Evolutionary conservation across 2,329 filamentous ascomycete species (phyloP).

Genomic region (Leptoxyphium fumago): DNA sequence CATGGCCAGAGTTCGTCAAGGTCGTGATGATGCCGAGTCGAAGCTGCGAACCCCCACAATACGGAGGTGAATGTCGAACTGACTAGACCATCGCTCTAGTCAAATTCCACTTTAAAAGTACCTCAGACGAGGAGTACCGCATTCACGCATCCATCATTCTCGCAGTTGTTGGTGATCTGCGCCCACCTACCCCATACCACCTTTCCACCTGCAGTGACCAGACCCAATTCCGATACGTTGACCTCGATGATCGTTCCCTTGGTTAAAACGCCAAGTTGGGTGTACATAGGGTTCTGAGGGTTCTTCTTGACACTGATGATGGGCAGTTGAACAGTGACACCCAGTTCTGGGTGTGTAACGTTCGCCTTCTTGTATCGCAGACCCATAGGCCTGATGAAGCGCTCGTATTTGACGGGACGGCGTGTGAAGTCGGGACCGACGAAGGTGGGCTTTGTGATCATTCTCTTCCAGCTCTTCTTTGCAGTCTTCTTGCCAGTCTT

Average conservation of each 20-base stretch:
- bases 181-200: slow-evolving; percentile 84
- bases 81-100: no score
- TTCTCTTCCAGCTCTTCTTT: slow-evolving; percentile 67
- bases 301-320: slow-evolving; percentile 61
- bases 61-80: no score
- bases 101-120: no score
- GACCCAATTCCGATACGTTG: slow-evolving; percentile 79
- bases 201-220: slow-evolving; percentile 83
- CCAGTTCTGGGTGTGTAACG: slow-evolving; percentile 59
- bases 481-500: slow-evolving; percentile 90
- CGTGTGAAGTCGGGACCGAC: slow-evolving; percentile 84
- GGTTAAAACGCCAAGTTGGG: slow-evolving; percentile 77
- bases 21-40: no score
- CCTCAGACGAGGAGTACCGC: slow-evolving; percentile 11
- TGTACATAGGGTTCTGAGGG: slow-evolving; percentile 80
- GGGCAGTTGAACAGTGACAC: slow-evolving; percentile 69
- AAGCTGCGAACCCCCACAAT: no score
- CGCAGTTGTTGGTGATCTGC: slow-evolving; percentile 47
- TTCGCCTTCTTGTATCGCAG: slow-evolving; percentile 64
- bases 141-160: slow-evolving; percentile 46
- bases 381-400: slow-evolving; percentile 59
- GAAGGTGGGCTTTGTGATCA: slow-evolving; percentile 64
- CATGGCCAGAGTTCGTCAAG: no score
- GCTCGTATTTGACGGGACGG: slow-evolving; percentile 46
- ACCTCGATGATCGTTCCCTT: slow-evolving; percentile 81